Percentiles rank a stretch among this genome's conserved stretches.
Conservation (phyloP, 805 yeast genomes). For the Hanseniaspora singularis region DNA sequence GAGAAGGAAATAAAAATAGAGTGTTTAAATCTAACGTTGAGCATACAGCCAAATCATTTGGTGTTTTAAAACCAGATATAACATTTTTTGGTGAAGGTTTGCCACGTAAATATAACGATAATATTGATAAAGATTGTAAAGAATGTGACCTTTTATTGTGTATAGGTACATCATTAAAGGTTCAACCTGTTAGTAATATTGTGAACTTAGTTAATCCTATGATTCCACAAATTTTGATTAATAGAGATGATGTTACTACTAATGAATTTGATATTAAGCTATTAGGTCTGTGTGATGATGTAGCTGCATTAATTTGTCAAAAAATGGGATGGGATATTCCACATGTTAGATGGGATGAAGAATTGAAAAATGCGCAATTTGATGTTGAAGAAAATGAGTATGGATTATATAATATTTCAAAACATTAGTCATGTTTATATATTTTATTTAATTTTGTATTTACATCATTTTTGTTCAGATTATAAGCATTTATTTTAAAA, state of each 20-base stretch:
- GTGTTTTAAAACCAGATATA: constrained; percentile 85
- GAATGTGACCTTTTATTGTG: constrained; percentile 71
- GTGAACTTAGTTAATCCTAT: constrained; percentile 58
- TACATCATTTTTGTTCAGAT: too few species aligned
- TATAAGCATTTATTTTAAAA: too few species aligned
- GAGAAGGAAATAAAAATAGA: background rate
- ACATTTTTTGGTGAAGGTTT: constrained; percentile 82
- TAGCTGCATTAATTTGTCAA: constrained; percentile 50
- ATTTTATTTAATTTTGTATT: background rate
- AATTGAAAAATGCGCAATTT: constrained; percentile 23
- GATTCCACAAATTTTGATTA: constrained; percentile 75
- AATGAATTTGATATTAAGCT: constrained; percentile 67
- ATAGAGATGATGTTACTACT: constrained; percentile 63
- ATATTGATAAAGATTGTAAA: constrained; percentile 45
- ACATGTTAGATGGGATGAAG: constrained; percentile 38
- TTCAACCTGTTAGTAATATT: constrained; percentile 82
- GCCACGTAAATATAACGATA: constrained; percentile 55
- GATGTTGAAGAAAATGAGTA: constrained; percentile 22
- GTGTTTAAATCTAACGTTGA: constrained; percentile 4
- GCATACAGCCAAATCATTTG: constrained; percentile 40
- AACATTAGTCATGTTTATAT: background rate
- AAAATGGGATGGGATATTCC: constrained; percentile 49
- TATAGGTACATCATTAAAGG: constrained; percentile 84
- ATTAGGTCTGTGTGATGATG: constrained; percentile 76
- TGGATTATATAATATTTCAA: constrained; percentile 25